Percentiles rank a stretch among this genome's conserved stretches.
phyloP scores from a whole-genome alignment of 768 basidiomycete species.

The Suillus weaverae region DNA sequence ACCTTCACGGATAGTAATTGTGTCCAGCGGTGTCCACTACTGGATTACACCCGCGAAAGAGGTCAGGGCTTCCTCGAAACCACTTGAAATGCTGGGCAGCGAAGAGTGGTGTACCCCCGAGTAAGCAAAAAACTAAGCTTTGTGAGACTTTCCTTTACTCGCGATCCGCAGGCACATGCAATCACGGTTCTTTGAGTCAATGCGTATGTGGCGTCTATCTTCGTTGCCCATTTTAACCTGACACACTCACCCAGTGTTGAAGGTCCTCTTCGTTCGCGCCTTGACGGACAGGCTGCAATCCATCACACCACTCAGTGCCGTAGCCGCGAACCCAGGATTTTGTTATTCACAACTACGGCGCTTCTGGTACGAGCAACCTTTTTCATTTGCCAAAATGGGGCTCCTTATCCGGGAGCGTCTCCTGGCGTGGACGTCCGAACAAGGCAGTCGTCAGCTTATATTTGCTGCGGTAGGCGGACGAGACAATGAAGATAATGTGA shows the following conservation, averaged over 20 bases:
- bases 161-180: slow-evolving; percentile 17
- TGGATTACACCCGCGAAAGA: slow-evolving; percentile 18
- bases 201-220: slow-evolving; percentile 19
- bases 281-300: slow-evolving; percentile 25
- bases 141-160: not conserved
- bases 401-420: slow-evolving; percentile 9
- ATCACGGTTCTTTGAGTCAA: slow-evolving; percentile 23
- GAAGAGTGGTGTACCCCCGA: slow-evolving; percentile 18
- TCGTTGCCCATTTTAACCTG: not conserved
- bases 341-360: slow-evolving; percentile 29
- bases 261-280: slow-evolving; percentile 31
- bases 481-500: slow-evolving; percentile 22
- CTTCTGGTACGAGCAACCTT: not conserved
- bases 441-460: slow-evolving; percentile 37
- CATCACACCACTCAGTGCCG: slow-evolving; percentile 23
- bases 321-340: slow-evolving; percentile 30
- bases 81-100: slow-evolving; percentile 25
- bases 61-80: slow-evolving; percentile 19
- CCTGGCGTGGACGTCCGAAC: slow-evolving; percentile 25
- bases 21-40: slow-evolving; percentile 32
- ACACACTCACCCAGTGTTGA: slow-evolving; percentile 23
- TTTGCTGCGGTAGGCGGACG: slow-evolving; percentile 29
- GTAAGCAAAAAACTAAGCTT: slow-evolving; percentile 14
- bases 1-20: slow-evolving; percentile 30
- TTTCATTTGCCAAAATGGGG: not conserved